Percentiles rank a stretch among this genome's conserved stretches.
phyloP scores from a whole-genome alignment of 2,329 filamentous ascomycete genomes.

The Botrytis byssoidea region DNA sequence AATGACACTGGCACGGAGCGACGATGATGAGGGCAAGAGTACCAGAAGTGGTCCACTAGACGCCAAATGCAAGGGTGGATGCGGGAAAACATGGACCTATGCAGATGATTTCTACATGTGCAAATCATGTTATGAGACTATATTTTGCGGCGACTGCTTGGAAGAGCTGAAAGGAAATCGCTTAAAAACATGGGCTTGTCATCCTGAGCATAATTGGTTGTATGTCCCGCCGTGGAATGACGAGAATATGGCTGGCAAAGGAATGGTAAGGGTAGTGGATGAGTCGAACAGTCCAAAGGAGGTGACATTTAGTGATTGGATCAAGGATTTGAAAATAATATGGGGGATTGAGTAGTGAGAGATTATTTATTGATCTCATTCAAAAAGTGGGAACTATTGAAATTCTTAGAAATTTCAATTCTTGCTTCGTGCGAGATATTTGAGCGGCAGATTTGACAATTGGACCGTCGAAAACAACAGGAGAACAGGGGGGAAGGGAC shows the following conservation, averaged over 20 bases:
- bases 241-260: not conserved
- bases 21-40: not conserved
- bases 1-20: not conserved
- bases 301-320: not conserved
- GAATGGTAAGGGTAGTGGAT: not conserved
- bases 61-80: not conserved
- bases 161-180: not conserved
- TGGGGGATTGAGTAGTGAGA: not conserved
- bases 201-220: not conserved
- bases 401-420: not conserved
- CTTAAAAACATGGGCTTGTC: rapidly evolving
- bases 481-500: not conserved
- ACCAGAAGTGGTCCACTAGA: too few relatives aligned
- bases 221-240: not conserved
- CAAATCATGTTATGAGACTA: rapidly evolving
- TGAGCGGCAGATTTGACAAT: not conserved
- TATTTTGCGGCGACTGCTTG: not conserved
- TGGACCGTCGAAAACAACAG: not conserved
- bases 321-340: not conserved
- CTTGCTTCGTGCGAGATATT: not conserved
- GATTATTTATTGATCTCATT: not conserved
- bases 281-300: not conserved
- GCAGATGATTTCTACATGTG: not conserved
- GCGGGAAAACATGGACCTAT: not conserved
- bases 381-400: not conserved